Evolutionary conservation across 805 yeast genomes (phyloP), one percentile per base, ranked within the genome.

Genomic region (Kodamaea lidongshanica): DNA sequence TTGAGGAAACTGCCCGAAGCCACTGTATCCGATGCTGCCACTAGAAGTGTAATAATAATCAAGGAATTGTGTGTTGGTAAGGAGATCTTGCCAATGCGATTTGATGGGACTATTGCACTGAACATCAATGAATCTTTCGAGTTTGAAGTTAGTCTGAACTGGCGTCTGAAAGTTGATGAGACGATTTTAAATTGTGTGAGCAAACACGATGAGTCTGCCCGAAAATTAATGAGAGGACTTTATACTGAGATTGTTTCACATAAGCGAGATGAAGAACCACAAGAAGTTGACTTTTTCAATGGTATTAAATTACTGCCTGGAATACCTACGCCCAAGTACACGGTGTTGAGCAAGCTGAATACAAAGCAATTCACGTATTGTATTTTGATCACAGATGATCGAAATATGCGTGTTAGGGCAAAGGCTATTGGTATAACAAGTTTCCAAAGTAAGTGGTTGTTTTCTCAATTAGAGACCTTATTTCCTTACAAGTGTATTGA

Each of bases 1-100:
- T 56, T 82, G 38, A 58, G 89, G 36, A 72, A 80, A 42, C 77
- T 85, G 0, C 70, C 74, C 11, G 92, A 82, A 48, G 78, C 77
- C 1, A 72, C 79, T 4, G 77, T 82, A 12, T 74, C 85, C 1
- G 92, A 82, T 49, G 79, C 87, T 2, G 89, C 89, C 0, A 80
- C 89, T 0, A 58, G 94, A 30, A 82, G 87, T 1, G 87, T 82
- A 5, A 78, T 82, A 4, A 78, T 81, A 5, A 67, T 80, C 23
- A 62, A 88, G 37, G 87, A 79, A 44, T 56, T 82, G 30, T 77
- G 74, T 41, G 49, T 66, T 12, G 76, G 78, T 25, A 61, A 65
- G 27, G 70, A 67, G 29, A 61, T 79, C 21, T 37, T 74, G 19
- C 81, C 86, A 2, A 54, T 79, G 35, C 63, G 84, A 43, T 77